phyloP scores from a whole-genome alignment of 2,329 filamentous ascomycete species.

The Scedosporium apiospermum region DNA sequence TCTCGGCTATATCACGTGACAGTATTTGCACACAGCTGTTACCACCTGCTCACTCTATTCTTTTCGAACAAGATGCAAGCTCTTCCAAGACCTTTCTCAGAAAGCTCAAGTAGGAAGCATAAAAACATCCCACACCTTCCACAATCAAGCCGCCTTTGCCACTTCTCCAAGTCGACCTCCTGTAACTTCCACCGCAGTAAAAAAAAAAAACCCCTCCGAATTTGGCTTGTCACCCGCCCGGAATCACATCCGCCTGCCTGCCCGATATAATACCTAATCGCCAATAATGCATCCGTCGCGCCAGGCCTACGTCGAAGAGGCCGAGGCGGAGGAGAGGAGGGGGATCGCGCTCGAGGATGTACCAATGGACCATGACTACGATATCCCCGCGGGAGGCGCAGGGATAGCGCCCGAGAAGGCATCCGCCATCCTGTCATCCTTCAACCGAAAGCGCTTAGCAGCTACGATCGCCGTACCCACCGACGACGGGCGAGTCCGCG shows the following conservation, averaged over 20 bases:
- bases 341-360: slow-evolving; percentile 40
- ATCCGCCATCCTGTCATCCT: slow-evolving; percentile 76
- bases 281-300: slow-evolving; percentile 74
- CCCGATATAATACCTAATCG: background rate
- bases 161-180: too few relatives aligned
- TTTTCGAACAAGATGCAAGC: too few relatives aligned
- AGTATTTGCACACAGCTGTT: too few relatives aligned
- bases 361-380: slow-evolving; percentile 71
- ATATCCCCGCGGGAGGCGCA: slow-evolving; percentile 54
- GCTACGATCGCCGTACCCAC: slow-evolving; percentile 88
- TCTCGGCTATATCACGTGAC: too few relatives aligned
- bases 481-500: slow-evolving; percentile 78
- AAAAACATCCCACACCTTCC: too few relatives aligned
- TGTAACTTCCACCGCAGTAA: too few relatives aligned
- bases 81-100: too few relatives aligned
- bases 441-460: slow-evolving; percentile 82
- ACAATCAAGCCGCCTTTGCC: too few relatives aligned
- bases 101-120: too few relatives aligned
- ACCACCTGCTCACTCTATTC: too few relatives aligned
- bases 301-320: slow-evolving; percentile 90
- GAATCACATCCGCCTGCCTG: too few relatives aligned
- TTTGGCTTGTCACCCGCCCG: background rate
- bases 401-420: slow-evolving; percentile 73
- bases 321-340: slow-evolving; percentile 32
- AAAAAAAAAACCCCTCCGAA: too few relatives aligned